phyloP scores from a whole-genome alignment of 257 asterid species.

The Solanum peruvianum region DNA sequence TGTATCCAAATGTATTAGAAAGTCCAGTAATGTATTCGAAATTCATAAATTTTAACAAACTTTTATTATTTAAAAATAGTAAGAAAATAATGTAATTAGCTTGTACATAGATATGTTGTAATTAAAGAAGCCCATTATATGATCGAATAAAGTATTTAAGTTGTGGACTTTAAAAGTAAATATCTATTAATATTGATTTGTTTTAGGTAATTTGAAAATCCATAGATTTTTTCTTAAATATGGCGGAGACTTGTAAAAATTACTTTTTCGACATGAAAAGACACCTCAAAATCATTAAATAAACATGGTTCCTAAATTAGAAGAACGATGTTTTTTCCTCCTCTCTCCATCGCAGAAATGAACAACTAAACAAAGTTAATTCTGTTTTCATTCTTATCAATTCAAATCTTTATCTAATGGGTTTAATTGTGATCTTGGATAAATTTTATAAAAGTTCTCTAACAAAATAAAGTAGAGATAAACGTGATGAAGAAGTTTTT shows the following conservation, averaged over 20 bases:
- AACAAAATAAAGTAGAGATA: background rate
- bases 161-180: background rate
- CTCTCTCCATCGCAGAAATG: background rate
- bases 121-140: background rate
- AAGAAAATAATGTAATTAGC: too few species aligned
- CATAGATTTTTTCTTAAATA: too few species aligned
- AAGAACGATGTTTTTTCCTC: background rate
- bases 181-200: background rate
- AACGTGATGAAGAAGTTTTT: background rate
- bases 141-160: background rate
- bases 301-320: background rate
- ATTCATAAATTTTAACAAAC: background rate
- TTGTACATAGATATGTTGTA: background rate
- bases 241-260: too few species aligned
- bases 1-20: background rate
- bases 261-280: too few species aligned
- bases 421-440: background rate
- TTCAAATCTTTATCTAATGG: background rate
- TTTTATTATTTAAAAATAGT: too few species aligned
- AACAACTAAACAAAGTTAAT: background rate
- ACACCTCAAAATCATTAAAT: background rate
- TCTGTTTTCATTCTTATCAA: background rate
- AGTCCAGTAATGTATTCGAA: too few species aligned
- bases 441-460: too few species aligned
- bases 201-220: too few species aligned